Conservation (phyloP, 129 eudicot genomes). For the Oenanthe sinensis region DNA sequence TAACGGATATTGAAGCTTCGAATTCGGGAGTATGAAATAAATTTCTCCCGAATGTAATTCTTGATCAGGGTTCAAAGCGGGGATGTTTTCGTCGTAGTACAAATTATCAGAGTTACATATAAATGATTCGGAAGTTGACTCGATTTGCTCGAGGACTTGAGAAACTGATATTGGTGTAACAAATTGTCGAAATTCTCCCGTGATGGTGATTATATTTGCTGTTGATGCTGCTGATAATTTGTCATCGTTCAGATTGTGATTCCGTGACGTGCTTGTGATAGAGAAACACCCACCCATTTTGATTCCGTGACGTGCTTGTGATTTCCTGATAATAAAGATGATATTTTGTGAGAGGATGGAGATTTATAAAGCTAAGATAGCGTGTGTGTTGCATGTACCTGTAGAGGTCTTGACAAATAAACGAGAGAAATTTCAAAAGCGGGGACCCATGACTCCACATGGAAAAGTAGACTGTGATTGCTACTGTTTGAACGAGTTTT, state of each 20-base stretch:
- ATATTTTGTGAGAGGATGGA: neutral
- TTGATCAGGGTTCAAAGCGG: slow-evolving; percentile 28
- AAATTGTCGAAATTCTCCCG: slow-evolving; percentile 32
- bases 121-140: slow-evolving; percentile 21
- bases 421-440: neutral
- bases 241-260: slow-evolving; percentile 15
- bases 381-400: neutral
- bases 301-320: neutral
- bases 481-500: neutral
- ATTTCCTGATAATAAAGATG: neutral
- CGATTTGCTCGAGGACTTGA: slow-evolving; percentile 25
- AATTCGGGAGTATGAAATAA: slow-evolving; percentile 42
- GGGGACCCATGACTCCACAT: neutral
- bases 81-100: slow-evolving; percentile 38
- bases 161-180: slow-evolving; percentile 31
- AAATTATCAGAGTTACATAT: slow-evolving; percentile 53
- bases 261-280: neutral
- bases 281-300: slow-evolving; percentile 50
- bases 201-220: slow-evolving; percentile 28
- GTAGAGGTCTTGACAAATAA: neutral
- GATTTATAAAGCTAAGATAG: neutral
- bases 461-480: neutral
- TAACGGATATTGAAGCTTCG: slow-evolving; percentile 38
- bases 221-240: neutral
- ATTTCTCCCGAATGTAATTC: slow-evolving; percentile 46